Evolutionary conservation across 2,329 filamentous ascomycete genomes (phyloP), one percentile per base, ranked within the genome.

Genomic region (Aspergillus floridensis): DNA sequence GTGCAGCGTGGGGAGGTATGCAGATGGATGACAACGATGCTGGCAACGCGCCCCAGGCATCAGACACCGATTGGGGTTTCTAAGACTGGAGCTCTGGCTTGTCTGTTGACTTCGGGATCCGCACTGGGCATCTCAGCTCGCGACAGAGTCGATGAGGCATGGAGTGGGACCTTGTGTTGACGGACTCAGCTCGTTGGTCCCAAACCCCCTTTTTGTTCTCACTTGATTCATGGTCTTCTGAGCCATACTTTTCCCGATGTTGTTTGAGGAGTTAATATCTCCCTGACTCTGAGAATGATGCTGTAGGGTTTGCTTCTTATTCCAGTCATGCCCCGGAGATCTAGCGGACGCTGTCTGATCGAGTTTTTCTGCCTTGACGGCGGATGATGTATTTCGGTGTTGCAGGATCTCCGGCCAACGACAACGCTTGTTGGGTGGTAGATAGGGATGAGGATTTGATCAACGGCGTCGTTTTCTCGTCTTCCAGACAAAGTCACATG

Each of bases 1-100:
- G 53, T 16, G 14, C 11, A 12, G 52, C 26, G 32, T 67, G 65
- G 61, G 66, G 61, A 41, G 66, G 60, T n/a, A 50, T 63, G 22
- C 46, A 58, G 16, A 57, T 60, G 29, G 60, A 32, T 29, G 38
- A 60, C 35, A 21, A 63, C 50, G 47, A 44, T 21, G 35, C 31
- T n/a, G 44, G 60, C 32, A 19, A 62, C 50, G 47, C 22, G 16
- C 26, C 24, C 12, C 24, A 29, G 11, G 41, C 12, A 31, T 41
- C 52, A 21, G 10, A 22, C 12, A 4, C 24, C 3, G 35, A 48
- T 19, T 58, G 31, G 44, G 53, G 53, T 12, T 59, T 59, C 52
- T 59, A 55, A n/a, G 26, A 6, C n/a, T 7, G 19, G 24, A 11
- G 19, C 10, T 16, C 2, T 31, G 19, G n/a, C 12, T 31, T 22